These are phyloP conservation scores for Aspergillus intermedius DNA, from an alignment of 2,329 filamentous ascomycete species.

Conservation along the genomic window DNA sequence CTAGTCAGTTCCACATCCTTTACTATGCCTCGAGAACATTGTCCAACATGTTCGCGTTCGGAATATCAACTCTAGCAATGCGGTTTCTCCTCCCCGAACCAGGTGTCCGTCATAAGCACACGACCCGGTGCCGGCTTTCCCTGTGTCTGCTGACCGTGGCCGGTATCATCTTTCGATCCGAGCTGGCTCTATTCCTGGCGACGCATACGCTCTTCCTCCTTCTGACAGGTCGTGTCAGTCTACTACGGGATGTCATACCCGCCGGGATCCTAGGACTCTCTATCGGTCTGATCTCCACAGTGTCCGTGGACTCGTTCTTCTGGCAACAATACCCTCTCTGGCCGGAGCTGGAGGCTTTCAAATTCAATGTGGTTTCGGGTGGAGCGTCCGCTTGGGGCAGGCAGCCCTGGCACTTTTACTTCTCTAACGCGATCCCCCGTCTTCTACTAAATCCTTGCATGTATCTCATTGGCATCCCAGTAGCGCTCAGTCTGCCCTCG, in stretches of 20 bases:
- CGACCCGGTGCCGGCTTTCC: constrained; percentile 54
- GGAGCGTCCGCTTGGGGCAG: constrained; percentile 83
- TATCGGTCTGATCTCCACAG: constrained; percentile 62
- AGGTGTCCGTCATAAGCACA: constrained; percentile 13
- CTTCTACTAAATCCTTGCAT: constrained; percentile 74
- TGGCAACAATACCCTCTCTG: constrained; percentile 76
- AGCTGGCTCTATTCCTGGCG: constrained; percentile 73
- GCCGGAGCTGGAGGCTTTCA: constrained; percentile 85
- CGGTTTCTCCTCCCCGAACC: constrained; percentile 45
- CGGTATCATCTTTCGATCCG: constrained; percentile 80
- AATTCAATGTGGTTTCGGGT: constrained; percentile 82
- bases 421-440: constrained; percentile 70
- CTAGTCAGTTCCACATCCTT: constrained; percentile 82
- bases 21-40: constrained; percentile 89
- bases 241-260: constrained; percentile 52
- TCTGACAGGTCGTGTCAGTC: constrained; percentile 46
- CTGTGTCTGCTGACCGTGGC: constrained; percentile 72
- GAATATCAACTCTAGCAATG: constrained; percentile 48
- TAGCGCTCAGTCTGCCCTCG: constrained; percentile 48
- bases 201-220: constrained; percentile 62
- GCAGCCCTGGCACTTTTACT: constrained; percentile 81
- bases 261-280: constrained; percentile 60
- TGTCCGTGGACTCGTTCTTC: constrained; percentile 83
- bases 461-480: constrained; percentile 46
- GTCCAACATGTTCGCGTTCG: constrained; percentile 95